Evolutionary conservation across 768 basidiomycete genomes (phyloP), one percentile per base, ranked within the genome.

Genomic region (Calocybe indica): DNA sequence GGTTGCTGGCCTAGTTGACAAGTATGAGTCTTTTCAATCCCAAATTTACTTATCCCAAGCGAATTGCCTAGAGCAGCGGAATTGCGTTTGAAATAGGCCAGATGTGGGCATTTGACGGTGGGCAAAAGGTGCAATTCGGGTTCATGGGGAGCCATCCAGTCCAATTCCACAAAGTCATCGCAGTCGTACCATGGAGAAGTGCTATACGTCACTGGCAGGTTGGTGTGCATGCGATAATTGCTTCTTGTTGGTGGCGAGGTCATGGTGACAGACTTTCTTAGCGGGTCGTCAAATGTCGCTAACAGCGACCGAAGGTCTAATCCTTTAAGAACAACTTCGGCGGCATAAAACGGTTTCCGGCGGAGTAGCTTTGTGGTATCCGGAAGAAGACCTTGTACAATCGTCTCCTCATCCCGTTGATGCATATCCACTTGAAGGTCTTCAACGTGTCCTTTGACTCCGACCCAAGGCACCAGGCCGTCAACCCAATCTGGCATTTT

Each of bases 341-440:
- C 88, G 2, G 87, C 86, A 58, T 91, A 89, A 64, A 96, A 90
- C 3, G 87, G 79, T 61, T 93, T 96, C 61, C 85, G 84, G 7
- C 79, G 75, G 5, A 82, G 67, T 4, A 75, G 71, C 58, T 83
- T 83, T 13, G 72, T 73, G n/a, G 76, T 74, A 15, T 79, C 68
- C 6, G 82, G 73, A 41, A 74, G 65, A 45, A 72, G 69, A n/a
- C 82, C 81, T 6, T 73, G 68, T 1, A 83, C 75, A 1, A 70
- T 70, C 6, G 76, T 75, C 68, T 94, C 91, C 67, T 93, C 87
- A 51, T 88, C 85, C 43, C 92, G 76, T 65, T 96, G 93, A 62
- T 97, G 94, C 69, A 94, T 77, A 59, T 97, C 94, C 39, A 87
- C 90, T 52, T 87, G 83, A 59, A 96, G 82, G 41, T 82, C 78